Evolutionary conservation across 768 basidiomycete species (phyloP), one percentile per base, ranked within the genome.

Genomic region (Agrocybe chaxingu): DNA sequence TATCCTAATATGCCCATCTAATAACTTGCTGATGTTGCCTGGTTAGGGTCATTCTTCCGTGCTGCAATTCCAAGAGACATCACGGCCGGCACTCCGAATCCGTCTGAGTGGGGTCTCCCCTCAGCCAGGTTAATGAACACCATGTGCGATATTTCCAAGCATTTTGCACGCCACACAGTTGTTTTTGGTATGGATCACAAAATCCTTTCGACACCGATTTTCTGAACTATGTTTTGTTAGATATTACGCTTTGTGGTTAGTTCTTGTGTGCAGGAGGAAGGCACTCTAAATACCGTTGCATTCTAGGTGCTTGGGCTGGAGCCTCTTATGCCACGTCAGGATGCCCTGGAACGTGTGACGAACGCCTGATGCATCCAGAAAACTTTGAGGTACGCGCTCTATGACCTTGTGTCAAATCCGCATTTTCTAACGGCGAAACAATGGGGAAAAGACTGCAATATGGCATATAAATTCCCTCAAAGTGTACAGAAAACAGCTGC

Each of bases 171-270:
- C 51, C 89, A 91, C 57, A 79, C 81, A 0, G 82, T 92, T 52
- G 65, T 92, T 38, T 89, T 92, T 55, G 87, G 88, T 87, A 47
- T 44, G 87, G 67, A 42, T 51, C 36, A 47, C 44, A n/a, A 12
- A 24, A 16, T 72, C 76, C 49, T 11, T 16, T 33, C 10, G 44
- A 16, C 39, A 32, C 7, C 11, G 18, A 39, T 34, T 9, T 50
- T 43, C 16, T 51, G 13, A 37, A 44, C 24, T 52, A 19, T 24
- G 36, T n/a, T n/a, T 31, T n/a, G 31, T 45, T 41, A 91, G 89
- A 92, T 64, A 90, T 91, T 52, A 92, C 89, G 7, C 87, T 90
- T 58, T 92, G 89, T 58, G 89, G 88, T 84, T 63, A 61, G 75
- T 50, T 48, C 48, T 36, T 18, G 18, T 50, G 3, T 36, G 2